phyloP scores from a whole-genome alignment of 2,329 filamentous ascomycete species.

The Neofusicoccum kwambonambiense region DNA sequence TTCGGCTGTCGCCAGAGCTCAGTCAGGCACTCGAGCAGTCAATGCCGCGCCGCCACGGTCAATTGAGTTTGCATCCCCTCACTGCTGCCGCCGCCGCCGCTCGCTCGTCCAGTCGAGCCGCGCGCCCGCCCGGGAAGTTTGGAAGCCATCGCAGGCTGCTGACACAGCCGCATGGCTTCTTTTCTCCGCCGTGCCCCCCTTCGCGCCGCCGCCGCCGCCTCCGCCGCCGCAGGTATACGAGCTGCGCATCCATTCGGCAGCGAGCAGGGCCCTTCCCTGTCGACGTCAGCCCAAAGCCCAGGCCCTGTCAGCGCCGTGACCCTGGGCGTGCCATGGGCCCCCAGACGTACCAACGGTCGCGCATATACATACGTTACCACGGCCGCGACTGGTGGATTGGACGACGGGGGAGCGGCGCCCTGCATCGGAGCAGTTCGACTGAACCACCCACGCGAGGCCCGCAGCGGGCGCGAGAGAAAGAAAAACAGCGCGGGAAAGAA shows the following conservation, averaged over 20 bases:
- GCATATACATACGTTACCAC: background rate
- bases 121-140: background rate
- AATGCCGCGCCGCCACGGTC: background rate
- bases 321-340: background rate
- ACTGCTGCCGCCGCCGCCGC: background rate
- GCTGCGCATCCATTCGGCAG: slow-evolving; percentile 7
- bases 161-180: background rate
- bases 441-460: background rate
- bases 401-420: background rate
- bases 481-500: background rate
- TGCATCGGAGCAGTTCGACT: background rate
- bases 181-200: background rate
- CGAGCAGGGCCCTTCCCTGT: slow-evolving; percentile 5
- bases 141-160: background rate
- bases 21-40: background rate
- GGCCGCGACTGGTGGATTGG: background rate
- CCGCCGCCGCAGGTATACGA: slow-evolving; percentile 8
- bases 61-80: background rate
- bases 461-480: background rate
- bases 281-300: background rate
- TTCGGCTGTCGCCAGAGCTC: background rate
- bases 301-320: background rate
- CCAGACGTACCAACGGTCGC: slow-evolving; percentile 1
- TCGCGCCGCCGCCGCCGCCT: background rate
- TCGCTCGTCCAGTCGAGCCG: background rate